Evolutionary conservation across 2,329 filamentous ascomycete species (phyloP).

Genomic region (Pseudofabraea citricarpa): DNA sequence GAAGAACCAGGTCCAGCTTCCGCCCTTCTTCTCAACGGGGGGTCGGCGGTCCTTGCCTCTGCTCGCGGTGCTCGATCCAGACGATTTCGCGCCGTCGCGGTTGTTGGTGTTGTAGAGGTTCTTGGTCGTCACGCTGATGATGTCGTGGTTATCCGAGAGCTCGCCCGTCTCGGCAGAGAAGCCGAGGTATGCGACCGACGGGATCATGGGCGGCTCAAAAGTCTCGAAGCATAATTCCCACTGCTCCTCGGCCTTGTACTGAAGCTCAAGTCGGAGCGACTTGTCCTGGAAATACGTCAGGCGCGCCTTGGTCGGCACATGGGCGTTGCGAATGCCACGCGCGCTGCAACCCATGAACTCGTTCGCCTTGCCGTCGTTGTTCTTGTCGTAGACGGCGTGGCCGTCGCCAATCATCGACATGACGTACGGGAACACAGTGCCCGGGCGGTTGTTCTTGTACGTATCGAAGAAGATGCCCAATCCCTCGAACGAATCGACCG

Average conservation of each 20-base stretch:
- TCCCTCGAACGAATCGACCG: constrained; percentile 84
- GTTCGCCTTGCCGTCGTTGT: constrained; percentile 87
- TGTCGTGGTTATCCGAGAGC: constrained; percentile 96
- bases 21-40: constrained; percentile 31
- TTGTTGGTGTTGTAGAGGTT: constrained; percentile 73
- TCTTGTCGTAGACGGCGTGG: constrained; percentile 82
- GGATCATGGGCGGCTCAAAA: constrained; percentile 67
- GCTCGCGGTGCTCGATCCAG: constrained; percentile 26
- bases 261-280: constrained; percentile 80
- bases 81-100: constrained; percentile 30
- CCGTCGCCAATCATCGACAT: constrained; percentile 99
- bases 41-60: constrained; percentile 19
- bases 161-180: constrained; percentile 91
- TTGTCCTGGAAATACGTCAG: constrained; percentile 98
- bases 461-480: constrained; percentile 92
- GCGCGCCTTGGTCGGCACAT: constrained; percentile 75
- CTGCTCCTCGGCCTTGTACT: constrained; percentile 86
- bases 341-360: constrained; percentile 95
- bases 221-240: constrained; percentile 89
- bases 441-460: constrained; percentile 98
- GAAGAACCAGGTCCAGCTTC: constrained; percentile 65
- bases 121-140: constrained; percentile 78
- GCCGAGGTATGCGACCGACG: constrained; percentile 68
- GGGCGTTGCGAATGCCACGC: constrained; percentile 77
- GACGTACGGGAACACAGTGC: constrained; percentile 92